Evolutionary conservation across 1,284 basidiomycete species (phyloP), one percentile per base, ranked within the genome.

Genomic region (Irpex sp.): DNA sequence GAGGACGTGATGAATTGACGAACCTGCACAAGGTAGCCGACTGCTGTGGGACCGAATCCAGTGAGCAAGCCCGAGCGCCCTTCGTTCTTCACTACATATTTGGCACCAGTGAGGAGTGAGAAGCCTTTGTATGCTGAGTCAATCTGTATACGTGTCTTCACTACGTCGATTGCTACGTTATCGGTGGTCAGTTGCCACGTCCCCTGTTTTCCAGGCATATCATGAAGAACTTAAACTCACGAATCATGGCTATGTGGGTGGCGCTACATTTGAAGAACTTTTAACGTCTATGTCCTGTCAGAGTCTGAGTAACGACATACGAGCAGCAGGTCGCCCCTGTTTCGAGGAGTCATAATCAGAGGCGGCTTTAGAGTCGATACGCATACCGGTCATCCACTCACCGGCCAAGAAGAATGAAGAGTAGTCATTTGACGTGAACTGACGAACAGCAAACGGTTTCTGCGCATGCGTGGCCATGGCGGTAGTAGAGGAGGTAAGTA

Each of bases 91-190:
- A 96, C 81, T 60, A 96, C 87, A 62, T 85, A 78, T 44, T 91
- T 81, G 0, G 89, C 89, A 19, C 91, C 93, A 2, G 86, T 82
- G 17, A 93, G 67, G 65, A 97, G 85, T 44, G 56, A 6, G 82
- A 85, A 61, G 85, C 77, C 48, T 85, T 82, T 65, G 85, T 86
- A 71, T 0, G 83, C 77, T 0, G 93, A 89, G 75, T 96, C 92
- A 52, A 97, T 85, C 76, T 96, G 94, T 60, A 97, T 95, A 9
- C 94, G 86, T 0, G 95, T 97, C 76, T 97, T 97, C 65, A 96
- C 88, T 64, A 97, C 94, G 72, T 97, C 95, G 67, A 96, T 85
- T 8, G 93, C 92, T 86, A 34, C 31, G 67, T 58, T 26, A 34
- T 19, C 31, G 31, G 31, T 34, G 31, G 31, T 34, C 31, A 34